phyloP scores from a whole-genome alignment of 2,329 filamentous ascomycete genomes.

The Trichoderma harzianum region DNA sequence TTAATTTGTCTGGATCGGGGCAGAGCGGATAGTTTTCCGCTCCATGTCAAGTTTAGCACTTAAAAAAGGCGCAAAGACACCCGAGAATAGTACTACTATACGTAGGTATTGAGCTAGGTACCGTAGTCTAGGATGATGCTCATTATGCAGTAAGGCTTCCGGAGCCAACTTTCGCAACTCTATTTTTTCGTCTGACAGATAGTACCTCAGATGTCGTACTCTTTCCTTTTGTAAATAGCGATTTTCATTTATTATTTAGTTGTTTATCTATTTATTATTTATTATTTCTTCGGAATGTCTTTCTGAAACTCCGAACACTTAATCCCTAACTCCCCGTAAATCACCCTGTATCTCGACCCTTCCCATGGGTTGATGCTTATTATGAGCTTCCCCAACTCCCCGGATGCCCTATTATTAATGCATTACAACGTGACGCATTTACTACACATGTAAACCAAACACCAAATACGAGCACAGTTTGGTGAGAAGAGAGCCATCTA shows the following conservation, averaged over 20 bases:
- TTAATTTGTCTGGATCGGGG: background rate
- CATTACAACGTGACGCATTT: background rate
- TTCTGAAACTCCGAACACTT: background rate
- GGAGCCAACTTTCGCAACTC: background rate
- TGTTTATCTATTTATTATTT: background rate
- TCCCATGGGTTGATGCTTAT: background rate
- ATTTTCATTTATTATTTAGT: background rate
- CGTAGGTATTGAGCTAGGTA: background rate
- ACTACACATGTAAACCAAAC: background rate
- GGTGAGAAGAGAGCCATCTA: background rate
- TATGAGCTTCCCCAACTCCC: background rate
- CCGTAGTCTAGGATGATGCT: background rate
- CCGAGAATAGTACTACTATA: background rate
- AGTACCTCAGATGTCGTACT: background rate
- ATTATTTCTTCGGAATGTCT: background rate
- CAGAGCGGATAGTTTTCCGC: background rate
- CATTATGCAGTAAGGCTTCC: background rate
- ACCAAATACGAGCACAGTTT: background rate
- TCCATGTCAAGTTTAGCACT: background rate
- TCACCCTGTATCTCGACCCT: background rate
- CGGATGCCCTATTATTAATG: background rate
- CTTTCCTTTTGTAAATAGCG: background rate
- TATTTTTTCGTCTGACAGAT: background rate
- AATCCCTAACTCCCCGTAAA: background rate
- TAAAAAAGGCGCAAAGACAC: background rate